phyloP scores from a whole-genome alignment of 2,329 filamentous ascomycete genomes.

The Onygena corvina region DNA sequence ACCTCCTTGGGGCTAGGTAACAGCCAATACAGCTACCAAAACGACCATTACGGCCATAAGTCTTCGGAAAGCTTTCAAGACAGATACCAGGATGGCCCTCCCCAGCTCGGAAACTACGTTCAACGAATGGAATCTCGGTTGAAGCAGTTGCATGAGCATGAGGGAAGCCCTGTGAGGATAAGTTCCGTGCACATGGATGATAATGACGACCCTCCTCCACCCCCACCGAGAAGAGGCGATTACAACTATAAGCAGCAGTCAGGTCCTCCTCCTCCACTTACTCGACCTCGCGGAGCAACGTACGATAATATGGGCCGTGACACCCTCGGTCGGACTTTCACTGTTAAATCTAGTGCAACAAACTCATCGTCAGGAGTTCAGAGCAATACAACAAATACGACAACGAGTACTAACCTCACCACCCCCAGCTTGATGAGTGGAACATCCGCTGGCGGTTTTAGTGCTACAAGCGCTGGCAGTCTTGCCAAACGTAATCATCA shows the following conservation, averaged over 20 bases:
- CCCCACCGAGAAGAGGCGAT: slow-evolving; percentile 45
- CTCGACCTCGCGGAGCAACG: slow-evolving; percentile 40
- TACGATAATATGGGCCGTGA: slow-evolving; percentile 62
- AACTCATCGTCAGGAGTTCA: slow-evolving; percentile 62
- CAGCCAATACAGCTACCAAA: slow-evolving; percentile 32
- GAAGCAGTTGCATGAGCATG: slow-evolving; percentile 52
- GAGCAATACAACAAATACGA: slow-evolving; percentile 53
- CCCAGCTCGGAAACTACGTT: slow-evolving; percentile 74
- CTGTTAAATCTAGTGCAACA: slow-evolving; percentile 75
- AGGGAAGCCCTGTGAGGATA: slow-evolving; percentile 35
- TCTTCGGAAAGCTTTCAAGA: slow-evolving; percentile 38
- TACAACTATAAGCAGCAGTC: slow-evolving; percentile 28
- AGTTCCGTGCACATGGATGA: slow-evolving; percentile 36
- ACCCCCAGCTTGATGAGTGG: slow-evolving; percentile 88
- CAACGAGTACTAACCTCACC: slow-evolving; percentile 63
- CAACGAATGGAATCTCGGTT: slow-evolving; percentile 82
- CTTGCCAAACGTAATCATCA: slow-evolving; percentile 53
- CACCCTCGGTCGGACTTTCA: slow-evolving; percentile 65
- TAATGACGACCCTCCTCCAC: slow-evolving; percentile 45
- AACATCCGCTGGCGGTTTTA: slow-evolving; percentile 76
- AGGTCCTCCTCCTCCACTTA: slow-evolving; percentile 28
- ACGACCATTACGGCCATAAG: slow-evolving; percentile 46
- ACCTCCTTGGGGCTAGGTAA: slow-evolving; percentile 61
- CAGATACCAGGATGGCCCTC: slow-evolving; percentile 46
- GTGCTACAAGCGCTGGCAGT: slow-evolving; percentile 89